phyloP scores from a whole-genome alignment of 2,329 filamentous ascomycete species.

The Colletotrichum cordylinicola region DNA sequence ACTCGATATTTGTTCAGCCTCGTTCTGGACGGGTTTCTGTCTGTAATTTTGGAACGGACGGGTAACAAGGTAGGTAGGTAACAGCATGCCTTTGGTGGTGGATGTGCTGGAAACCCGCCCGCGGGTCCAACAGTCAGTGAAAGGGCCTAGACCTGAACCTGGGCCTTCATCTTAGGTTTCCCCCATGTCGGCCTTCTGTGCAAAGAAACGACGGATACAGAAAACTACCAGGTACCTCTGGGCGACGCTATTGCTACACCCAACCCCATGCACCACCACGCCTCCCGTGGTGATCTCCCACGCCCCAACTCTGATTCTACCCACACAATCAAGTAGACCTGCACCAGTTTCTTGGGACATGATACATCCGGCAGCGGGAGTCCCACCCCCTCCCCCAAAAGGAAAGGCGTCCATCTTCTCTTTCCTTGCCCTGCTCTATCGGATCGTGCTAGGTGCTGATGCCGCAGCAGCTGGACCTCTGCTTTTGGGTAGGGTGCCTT shows the following conservation, averaged over 20 bases:
- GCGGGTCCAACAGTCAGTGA: neutral
- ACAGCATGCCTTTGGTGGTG: neutral
- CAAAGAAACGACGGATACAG: constrained; percentile 2
- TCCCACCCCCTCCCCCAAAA: neutral
- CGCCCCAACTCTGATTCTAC: neutral
- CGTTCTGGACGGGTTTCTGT: neutral
- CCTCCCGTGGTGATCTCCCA: neutral
- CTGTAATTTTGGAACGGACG: neutral
- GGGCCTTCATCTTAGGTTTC: neutral
- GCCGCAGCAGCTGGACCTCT: neutral
- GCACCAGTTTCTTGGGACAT: neutral
- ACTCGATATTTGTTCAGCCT: neutral
- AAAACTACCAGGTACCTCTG: neutral
- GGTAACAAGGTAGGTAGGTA: neutral
- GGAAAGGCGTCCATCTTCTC: neutral
- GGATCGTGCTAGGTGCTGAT: constrained; percentile 4
- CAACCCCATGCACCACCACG: too few relatives aligned
- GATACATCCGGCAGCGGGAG: neutral
- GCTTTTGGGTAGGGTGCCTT: neutral
- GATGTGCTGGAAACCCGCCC: neutral
- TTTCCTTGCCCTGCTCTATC: neutral
- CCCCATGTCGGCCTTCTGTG: neutral
- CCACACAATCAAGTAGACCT: neutral
- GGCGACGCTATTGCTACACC: neutral
- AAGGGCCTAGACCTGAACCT: neutral